Percentiles rank a stretch among this genome's conserved stretches.
These are phyloP conservation scores for Xylariales sp. DNA, from an alignment of 2,329 filamentous ascomycete genomes.

Conservation along the genomic window DNA sequence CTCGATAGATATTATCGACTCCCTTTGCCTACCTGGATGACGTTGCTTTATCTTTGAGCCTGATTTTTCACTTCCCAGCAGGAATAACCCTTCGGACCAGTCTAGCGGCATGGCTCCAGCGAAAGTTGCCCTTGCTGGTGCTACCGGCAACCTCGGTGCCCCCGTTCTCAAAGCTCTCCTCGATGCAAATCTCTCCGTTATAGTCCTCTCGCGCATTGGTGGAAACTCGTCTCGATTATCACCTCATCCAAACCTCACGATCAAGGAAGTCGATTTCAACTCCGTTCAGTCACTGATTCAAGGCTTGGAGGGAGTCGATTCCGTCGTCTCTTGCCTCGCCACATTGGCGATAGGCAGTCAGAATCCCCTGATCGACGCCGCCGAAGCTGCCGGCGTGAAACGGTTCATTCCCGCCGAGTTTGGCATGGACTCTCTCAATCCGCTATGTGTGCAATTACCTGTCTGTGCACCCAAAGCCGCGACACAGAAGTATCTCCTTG, in stretches of 20 bases:
- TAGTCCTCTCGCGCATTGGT: slow-evolving; percentile 45
- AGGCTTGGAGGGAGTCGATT: slow-evolving; percentile 52
- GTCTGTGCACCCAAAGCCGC: not conserved
- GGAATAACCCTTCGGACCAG: no score
- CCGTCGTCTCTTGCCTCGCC: slow-evolving; percentile 35
- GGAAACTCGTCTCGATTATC: slow-evolving; percentile 24
- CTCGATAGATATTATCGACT: no score
- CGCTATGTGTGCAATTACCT: not conserved
- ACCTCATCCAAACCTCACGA: slow-evolving; percentile 30
- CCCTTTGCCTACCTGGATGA: no score
- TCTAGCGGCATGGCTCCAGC: no score
- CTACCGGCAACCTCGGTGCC: slow-evolving; percentile 28
- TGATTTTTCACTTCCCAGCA: no score
- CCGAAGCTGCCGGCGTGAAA: slow-evolving; percentile 53
- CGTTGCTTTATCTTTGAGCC: no score
- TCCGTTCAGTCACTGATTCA: slow-evolving; percentile 39
- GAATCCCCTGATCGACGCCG: slow-evolving; percentile 50
- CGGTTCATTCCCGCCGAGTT: slow-evolving; percentile 60
- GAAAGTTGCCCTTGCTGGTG: not conserved
- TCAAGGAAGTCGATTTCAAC: slow-evolving; percentile 41
- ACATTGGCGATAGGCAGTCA: slow-evolving; percentile 41
- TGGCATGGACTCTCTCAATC: slow-evolving; percentile 25
- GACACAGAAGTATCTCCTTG: slow-evolving; percentile 39
- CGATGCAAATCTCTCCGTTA: slow-evolving; percentile 38
- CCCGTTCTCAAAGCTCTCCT: slow-evolving; percentile 31